These are phyloP conservation scores for Alloascoidea africana DNA, from an alignment of 805 yeast species.

Conservation along the genomic window DNA sequence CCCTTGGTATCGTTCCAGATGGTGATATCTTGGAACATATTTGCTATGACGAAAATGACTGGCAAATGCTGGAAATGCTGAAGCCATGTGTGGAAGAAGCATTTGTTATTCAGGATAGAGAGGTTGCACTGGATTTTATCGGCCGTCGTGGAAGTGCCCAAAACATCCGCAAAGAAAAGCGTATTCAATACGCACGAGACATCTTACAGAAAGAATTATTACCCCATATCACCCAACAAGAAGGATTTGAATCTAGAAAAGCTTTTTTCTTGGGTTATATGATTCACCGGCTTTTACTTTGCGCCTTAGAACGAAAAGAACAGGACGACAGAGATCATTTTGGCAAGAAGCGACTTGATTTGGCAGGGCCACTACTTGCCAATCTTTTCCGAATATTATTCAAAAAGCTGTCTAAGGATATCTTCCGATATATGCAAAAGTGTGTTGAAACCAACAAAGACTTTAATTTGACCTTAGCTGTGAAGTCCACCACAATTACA, in stretches of 20 bases:
- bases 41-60: conserved; percentile 93
- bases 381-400: conserved; percentile 88
- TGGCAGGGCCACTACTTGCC: conserved; percentile 96
- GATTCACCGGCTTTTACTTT: conserved; percentile 86
- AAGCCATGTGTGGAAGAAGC: conserved; percentile 99
- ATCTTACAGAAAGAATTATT: conserved; percentile 89
- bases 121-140: conserved; percentile 92
- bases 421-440: conserved; percentile 95
- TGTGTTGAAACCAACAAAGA: conserved; percentile 97
- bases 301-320: conserved; percentile 95
- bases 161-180: conserved; percentile 93
- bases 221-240: conserved; percentile 95
- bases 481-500: conserved; percentile 91
- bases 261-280: conserved; percentile 96
- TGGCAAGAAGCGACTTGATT: conserved; percentile 95
- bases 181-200: conserved; percentile 96
- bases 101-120: conserved; percentile 93
- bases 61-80: conserved; percentile 99
- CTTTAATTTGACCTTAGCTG: conserved; percentile 91
- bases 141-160: conserved; percentile 97
- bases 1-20: conserved; percentile 96
- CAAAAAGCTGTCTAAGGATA: conserved; percentile 90
- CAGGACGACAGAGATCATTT: conserved; percentile 99
- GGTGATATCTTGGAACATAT: conserved; percentile 98
- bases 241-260: conserved; percentile 92